Evolutionary conservation across 768 basidiomycete species (phyloP).

Genomic region (Psilocybe subaeruginosa): DNA sequence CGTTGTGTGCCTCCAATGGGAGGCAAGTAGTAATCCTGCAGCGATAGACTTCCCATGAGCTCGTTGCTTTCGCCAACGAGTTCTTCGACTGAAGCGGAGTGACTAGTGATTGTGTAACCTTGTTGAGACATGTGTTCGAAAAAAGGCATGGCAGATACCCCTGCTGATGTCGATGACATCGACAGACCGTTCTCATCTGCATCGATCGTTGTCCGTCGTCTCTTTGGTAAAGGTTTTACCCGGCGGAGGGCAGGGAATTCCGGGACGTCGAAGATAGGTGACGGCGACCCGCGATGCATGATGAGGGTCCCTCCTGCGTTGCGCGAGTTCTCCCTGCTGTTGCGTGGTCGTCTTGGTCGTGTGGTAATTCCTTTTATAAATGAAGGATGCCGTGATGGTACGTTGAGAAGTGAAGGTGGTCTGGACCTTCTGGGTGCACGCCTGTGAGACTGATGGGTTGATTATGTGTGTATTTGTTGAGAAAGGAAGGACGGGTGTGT

Average conservation of each 20-base stretch:
- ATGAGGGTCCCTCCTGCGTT: conserved; percentile 17
- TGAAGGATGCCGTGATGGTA: neutral
- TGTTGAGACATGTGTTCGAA: conserved; percentile 19
- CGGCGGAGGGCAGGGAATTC: conserved; percentile 65
- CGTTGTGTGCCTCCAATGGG: conserved; percentile 52
- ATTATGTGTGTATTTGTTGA: neutral
- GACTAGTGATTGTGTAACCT: neutral
- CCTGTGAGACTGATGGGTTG: neutral
- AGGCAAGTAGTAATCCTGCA: conserved; percentile 68
- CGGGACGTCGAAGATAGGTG: conserved; percentile 66
- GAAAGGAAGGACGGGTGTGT: neutral
- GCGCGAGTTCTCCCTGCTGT: neutral
- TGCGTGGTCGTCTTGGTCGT: neutral
- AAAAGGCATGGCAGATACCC: conserved; percentile 1
- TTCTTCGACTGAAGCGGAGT: conserved; percentile 52
- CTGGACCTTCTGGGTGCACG: neutral
- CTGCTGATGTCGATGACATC: conserved; percentile 11
- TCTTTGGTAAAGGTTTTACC: conserved; percentile 80
- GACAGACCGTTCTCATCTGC: conserved; percentile 1
- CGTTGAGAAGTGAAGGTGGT: neutral
- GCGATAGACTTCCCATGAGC: conserved; percentile 58
- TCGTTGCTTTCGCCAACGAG: conserved; percentile 59
- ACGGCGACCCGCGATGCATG: conserved; percentile 56
- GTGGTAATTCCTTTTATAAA: neutral
- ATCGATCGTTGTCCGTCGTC: conserved; percentile 52